phyloP scores from a whole-genome alignment of 2,329 filamentous ascomycete species.

The Akanthomyces lecanii region DNA sequence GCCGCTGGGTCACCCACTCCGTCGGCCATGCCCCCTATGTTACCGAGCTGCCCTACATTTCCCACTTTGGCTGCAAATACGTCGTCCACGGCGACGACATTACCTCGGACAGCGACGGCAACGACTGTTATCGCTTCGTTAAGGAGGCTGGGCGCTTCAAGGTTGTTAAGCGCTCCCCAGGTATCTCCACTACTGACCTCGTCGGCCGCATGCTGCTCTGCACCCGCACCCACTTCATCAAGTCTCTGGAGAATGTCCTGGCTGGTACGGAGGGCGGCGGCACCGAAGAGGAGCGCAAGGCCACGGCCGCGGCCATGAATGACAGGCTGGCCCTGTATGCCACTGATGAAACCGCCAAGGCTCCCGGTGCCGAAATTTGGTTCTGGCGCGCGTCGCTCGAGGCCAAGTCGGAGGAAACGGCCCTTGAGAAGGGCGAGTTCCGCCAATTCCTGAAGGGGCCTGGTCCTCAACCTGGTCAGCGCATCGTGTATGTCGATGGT shows the following conservation, averaged over 20 bases:
- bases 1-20: constrained; percentile 86
- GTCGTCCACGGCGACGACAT: constrained; percentile 98
- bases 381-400: constrained; percentile 64
- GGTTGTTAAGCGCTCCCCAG: constrained; percentile 92
- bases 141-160: constrained; percentile 93
- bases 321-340: constrained; percentile 81
- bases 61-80: constrained; percentile 90
- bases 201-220: constrained; percentile 96
- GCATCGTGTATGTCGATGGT: constrained; percentile 90
- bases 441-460: constrained; percentile 65
- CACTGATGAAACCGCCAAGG: constrained; percentile 74
- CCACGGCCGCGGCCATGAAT: constrained; percentile 63
- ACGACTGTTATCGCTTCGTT: constrained; percentile 97
- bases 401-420: constrained; percentile 40
- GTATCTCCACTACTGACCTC: constrained; percentile 96
- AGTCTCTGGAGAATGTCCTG: constrained; percentile 66
- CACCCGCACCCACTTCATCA: constrained; percentile 91
- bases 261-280: constrained; percentile 69
- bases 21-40: constrained; percentile 89
- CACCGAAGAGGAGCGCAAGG: constrained; percentile 60
- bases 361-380: constrained; percentile 79
- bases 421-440: constrained; percentile 59
- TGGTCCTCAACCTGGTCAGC: constrained; percentile 70
- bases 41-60: constrained; percentile 88
- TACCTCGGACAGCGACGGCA: constrained; percentile 85